phyloP scores from a whole-genome alignment of 106 monocot species.

The Agapanthus africanus region DNA sequence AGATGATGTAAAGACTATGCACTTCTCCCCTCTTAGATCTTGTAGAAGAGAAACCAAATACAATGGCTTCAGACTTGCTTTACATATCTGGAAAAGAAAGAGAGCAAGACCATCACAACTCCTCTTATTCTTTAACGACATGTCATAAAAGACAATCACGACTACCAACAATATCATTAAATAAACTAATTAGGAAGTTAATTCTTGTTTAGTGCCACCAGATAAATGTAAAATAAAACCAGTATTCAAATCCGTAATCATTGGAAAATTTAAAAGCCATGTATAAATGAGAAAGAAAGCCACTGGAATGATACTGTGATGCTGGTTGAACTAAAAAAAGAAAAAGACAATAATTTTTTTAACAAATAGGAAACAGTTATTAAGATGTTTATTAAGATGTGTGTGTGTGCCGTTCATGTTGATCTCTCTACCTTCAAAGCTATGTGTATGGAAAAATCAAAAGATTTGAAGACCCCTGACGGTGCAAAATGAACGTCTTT shows the following conservation, averaged over 20 bases:
- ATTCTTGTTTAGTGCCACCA: background rate
- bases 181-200: background rate
- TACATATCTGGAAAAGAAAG: slow-evolving; percentile 52
- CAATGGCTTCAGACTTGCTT: slow-evolving; percentile 66
- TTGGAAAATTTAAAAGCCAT: too few relatives aligned
- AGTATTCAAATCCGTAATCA: background rate
- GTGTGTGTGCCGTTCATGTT: too few relatives aligned
- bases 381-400: too few relatives aligned
- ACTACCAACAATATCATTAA: background rate
- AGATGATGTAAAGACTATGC: slow-evolving; percentile 84
- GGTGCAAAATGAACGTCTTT: too few relatives aligned
- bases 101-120: background rate
- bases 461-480: too few relatives aligned
- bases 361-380: too few relatives aligned
- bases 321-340: too few relatives aligned
- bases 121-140: background rate
- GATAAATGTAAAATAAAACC: background rate
- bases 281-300: too few relatives aligned
- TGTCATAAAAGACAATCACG: background rate
- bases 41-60: slow-evolving; percentile 72
- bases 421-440: too few relatives aligned
- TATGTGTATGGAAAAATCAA: too few relatives aligned
- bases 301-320: too few relatives aligned
- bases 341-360: too few relatives aligned
- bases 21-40: slow-evolving; percentile 62